phyloP scores from a whole-genome alignment of 2,329 filamentous ascomycete genomes.

The Xylogone sp. region DNA sequence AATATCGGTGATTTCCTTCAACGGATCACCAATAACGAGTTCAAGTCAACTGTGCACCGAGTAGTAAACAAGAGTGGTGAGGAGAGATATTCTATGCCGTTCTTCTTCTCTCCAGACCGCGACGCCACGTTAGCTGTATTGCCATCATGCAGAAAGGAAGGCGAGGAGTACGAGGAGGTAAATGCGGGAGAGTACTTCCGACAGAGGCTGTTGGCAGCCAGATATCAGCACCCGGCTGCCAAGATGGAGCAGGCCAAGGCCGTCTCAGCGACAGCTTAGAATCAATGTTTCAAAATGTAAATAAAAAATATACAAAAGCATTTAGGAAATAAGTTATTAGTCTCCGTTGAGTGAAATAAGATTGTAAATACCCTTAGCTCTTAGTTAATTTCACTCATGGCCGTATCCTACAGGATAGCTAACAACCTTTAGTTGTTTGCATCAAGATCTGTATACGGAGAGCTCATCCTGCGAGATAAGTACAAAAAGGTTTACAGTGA shows the following conservation, averaged over 20 bases:
- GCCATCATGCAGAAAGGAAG: conserved; percentile 3
- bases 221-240: conserved; percentile 12
- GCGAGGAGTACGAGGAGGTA: conserved; percentile 1
- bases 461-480: too few species aligned
- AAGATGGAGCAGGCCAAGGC: neutral
- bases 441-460: too few species aligned
- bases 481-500: too few species aligned
- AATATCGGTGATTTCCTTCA: conserved; percentile 43
- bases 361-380: too few species aligned
- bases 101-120: conserved; percentile 42
- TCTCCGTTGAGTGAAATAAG: too few species aligned
- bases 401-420: too few species aligned
- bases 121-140: conserved; percentile 10
- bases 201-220: conserved; percentile 7
- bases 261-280: neutral
- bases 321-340: too few species aligned
- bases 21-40: conserved; percentile 35
- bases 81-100: conserved; percentile 35
- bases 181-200: conserved; percentile 7
- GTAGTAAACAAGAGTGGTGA: conserved; percentile 25
- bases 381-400: too few species aligned
- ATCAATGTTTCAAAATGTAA: too few species aligned
- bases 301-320: too few species aligned
- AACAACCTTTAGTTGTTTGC: too few species aligned
- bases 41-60: conserved; percentile 41